phyloP scores from a whole-genome alignment of 169 alveolate species.

The Cardiosporidium cionae region DNA sequence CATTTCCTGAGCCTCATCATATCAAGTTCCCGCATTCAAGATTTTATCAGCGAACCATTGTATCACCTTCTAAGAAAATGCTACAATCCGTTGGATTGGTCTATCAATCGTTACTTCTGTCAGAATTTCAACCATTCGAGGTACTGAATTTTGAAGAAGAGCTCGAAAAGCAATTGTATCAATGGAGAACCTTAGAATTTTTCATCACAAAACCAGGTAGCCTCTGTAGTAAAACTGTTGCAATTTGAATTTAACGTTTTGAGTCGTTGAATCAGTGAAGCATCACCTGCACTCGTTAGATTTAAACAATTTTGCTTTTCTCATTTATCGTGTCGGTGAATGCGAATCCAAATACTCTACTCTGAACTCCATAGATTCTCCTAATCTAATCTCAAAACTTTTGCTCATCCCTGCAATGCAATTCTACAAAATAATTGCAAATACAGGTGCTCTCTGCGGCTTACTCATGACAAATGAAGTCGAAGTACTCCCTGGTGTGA shows the following conservation, averaged over 20 bases:
- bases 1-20: slow-evolving; percentile 3
- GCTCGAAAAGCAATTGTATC: slow-evolving; percentile 13
- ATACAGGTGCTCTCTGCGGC: slow-evolving; percentile 21
- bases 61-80: slow-evolving; percentile 8
- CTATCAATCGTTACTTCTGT: background rate
- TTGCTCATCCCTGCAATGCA: no score
- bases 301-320: no score
- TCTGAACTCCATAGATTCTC: no score
- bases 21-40: slow-evolving; percentile 16
- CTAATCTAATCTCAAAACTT: no score
- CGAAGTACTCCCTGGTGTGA: slow-evolving; percentile 14
- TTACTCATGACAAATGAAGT: slow-evolving; percentile 8
- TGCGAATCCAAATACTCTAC: no score
- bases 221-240: background rate
- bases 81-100: slow-evolving; percentile 21
- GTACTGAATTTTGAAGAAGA: slow-evolving; percentile 7
- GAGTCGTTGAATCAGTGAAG: no score
- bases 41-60: slow-evolving; percentile 4
- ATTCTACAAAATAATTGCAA: no score
- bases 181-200: background rate
- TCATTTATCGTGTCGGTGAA: no score
- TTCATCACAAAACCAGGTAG: slow-evolving; percentile 1
- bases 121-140: slow-evolving; percentile 4
- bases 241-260: background rate
- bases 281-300: no score